A percentile compares a stretch with the other conserved stretches of the same genome.
These are phyloP conservation scores for Lipomyces sp. DNA, from an alignment of 805 yeast species.

Conservation along the genomic window DNA sequence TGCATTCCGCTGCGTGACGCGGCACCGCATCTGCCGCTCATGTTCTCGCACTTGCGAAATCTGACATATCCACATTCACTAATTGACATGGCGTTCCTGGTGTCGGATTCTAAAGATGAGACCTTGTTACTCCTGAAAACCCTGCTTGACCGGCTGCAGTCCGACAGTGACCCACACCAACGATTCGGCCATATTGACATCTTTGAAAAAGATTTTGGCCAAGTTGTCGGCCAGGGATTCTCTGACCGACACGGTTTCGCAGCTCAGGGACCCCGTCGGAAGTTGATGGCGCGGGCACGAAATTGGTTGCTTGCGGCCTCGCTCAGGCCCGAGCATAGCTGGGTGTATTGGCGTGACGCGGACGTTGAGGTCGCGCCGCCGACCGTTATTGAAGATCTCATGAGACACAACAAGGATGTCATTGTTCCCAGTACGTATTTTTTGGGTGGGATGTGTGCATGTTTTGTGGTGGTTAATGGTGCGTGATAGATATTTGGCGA, in stretches of 20 bases:
- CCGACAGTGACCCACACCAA: constrained; percentile 61
- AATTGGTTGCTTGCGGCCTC: constrained; percentile 91
- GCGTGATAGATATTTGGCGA: constrained; percentile 77
- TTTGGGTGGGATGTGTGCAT: neutral
- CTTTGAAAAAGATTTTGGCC: constrained; percentile 90
- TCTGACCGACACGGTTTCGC: constrained; percentile 93
- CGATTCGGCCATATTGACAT: constrained; percentile 88
- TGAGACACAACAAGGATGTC: constrained; percentile 89
- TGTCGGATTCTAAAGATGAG: constrained; percentile 87
- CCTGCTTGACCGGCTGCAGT: constrained; percentile 67
- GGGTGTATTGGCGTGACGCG: constrained; percentile 99
- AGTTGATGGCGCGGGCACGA: constrained; percentile 93
- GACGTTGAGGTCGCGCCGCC: constrained; percentile 89
- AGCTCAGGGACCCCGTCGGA: constrained; percentile 94
- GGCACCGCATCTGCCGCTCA: constrained; percentile 86
- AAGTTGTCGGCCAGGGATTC: constrained; percentile 88
- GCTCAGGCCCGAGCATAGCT: constrained; percentile 86
- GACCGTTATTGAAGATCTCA: constrained; percentile 84
- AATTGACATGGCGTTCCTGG: constrained; percentile 81
- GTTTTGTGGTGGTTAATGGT: neutral
- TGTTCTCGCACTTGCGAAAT: constrained; percentile 77
- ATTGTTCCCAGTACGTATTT: constrained; percentile 80
- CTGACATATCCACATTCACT: constrained; percentile 81
- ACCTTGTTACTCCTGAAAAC: constrained; percentile 71
- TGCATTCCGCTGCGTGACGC: constrained; percentile 94